phyloP scores from a whole-genome alignment of 805 yeast genomes.

The Sungouiozyma intestinalis region DNA sequence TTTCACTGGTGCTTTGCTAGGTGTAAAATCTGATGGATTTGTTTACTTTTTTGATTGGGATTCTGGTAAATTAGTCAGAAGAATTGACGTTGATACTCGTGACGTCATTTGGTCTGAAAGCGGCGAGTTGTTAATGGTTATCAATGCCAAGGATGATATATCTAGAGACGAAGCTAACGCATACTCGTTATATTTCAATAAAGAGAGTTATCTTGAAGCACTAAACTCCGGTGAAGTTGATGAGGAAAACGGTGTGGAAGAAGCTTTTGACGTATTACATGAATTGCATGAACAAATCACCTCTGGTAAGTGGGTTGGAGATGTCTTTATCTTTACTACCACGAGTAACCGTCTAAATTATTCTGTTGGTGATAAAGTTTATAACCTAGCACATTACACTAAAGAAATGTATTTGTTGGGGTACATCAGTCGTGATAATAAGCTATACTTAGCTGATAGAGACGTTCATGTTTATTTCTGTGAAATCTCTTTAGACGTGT shows the following conservation, averaged over 20 bases:
- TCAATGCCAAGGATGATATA: conserved; percentile 40
- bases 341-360: conserved; percentile 80
- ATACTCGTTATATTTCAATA: conserved; percentile 66
- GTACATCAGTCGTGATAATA: conserved; percentile 82
- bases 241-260: conserved; percentile 83
- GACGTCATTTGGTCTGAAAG: conserved; percentile 89
- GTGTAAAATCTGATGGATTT: conserved; percentile 75
- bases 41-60: conserved; percentile 94
- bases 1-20: conserved; percentile 81
- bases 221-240: conserved; percentile 46
- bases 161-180: conserved; percentile 37
- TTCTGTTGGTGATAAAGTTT: conserved; percentile 87
- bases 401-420: conserved; percentile 80
- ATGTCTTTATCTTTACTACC: conserved; percentile 89
- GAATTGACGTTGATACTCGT: conserved; percentile 75
- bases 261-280: conserved; percentile 71
- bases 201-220: conserved; percentile 55
- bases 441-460: conserved; percentile 84
- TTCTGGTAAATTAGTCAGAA: conserved; percentile 67
- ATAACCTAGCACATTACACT: conserved; percentile 88
- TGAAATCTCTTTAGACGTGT: conserved; percentile 69
- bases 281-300: conserved; percentile 74
- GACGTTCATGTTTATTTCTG: conserved; percentile 76
- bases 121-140: conserved; percentile 77
- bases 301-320: conserved; percentile 95